Evolutionary conservation across 2,329 filamentous ascomycete genomes (phyloP).

Genomic region (Aspergillus puulaauensis): DNA sequence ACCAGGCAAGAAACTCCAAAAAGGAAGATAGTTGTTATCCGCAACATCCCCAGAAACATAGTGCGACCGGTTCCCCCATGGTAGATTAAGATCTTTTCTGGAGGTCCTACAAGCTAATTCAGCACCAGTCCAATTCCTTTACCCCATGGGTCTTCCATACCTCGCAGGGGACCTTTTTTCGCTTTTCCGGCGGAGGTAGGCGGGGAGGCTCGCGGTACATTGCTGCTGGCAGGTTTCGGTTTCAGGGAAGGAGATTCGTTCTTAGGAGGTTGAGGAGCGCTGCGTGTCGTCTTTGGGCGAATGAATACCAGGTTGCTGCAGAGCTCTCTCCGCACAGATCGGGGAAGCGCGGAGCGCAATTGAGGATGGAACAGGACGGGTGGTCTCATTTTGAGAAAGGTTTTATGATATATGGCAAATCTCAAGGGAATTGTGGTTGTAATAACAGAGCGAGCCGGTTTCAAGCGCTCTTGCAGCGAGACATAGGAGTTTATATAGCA

Average conservation of each 20-base stretch:
- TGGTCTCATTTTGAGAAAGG: conserved; percentile 20
- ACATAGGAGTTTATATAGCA: not conserved
- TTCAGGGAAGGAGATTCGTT: conserved; percentile 20
- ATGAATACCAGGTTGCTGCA: conserved; percentile 23
- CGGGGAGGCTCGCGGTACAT: conserved; percentile 16
- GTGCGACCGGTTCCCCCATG: conserved; percentile 69
- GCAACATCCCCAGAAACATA: conserved; percentile 68
- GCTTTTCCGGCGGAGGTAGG: conserved; percentile 18
- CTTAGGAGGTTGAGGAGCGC: conserved; percentile 22
- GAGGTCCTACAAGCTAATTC: conserved; percentile 30
- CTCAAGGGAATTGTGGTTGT: not conserved
- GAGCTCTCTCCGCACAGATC: conserved; percentile 26
- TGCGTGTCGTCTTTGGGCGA: conserved; percentile 31
- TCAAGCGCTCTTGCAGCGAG: not conserved
- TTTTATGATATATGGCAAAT: not conserved
- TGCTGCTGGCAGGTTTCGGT: conserved; percentile 18
- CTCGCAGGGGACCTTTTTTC: conserved; percentile 28
- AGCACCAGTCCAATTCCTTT: not conserved
- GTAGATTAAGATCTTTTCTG: conserved; percentile 64
- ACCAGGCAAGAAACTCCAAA: conserved; percentile 66
- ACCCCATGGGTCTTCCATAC: conserved; percentile 16
- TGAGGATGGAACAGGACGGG: conserved; percentile 31
- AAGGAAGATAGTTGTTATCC: conserved; percentile 69
- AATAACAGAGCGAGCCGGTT: not conserved
- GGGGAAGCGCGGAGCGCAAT: conserved; percentile 28